Evolutionary conservation across 1,284 basidiomycete species (phyloP).

Genomic region (Cutaneotrichosporon dermatis): DNA sequence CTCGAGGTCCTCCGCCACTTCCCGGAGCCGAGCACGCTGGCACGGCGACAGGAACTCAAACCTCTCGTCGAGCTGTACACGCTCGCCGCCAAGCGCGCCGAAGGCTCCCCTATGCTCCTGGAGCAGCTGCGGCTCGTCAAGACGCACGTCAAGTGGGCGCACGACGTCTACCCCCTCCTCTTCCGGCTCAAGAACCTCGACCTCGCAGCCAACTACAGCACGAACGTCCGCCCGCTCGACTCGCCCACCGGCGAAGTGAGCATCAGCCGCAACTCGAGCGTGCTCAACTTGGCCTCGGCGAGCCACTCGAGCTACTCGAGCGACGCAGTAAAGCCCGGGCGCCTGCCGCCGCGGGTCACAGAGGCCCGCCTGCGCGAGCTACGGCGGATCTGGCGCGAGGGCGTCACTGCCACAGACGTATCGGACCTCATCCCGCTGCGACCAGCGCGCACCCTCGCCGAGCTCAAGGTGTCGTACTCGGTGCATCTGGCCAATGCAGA

Average conservation of each 20-base stretch:
- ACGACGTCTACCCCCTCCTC: neutral
- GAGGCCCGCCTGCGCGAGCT: constrained; percentile 24
- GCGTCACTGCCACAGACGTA: neutral
- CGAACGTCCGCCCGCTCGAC: neutral
- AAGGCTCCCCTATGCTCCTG: neutral
- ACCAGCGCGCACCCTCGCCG: neutral
- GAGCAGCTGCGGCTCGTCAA: neutral
- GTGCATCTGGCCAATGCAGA: constrained; percentile 2
- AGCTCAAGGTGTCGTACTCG: constrained; percentile 9
- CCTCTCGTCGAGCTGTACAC: neutral
- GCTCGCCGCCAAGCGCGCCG: neutral
- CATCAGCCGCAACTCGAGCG: neutral
- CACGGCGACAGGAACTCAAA: neutral
- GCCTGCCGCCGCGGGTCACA: neutral
- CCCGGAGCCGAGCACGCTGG: constrained; percentile 6
- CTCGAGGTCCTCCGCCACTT: constrained; percentile 22
- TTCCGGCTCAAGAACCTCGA: neutral
- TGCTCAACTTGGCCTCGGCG: neutral
- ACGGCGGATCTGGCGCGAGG: constrained; percentile 24
- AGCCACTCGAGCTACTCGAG: neutral
- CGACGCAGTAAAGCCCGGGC: neutral
- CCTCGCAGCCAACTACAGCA: neutral
- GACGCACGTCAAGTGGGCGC: neutral
- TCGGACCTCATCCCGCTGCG: neutral
- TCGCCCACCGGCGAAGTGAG: neutral